Evolutionary conservation across 2,329 filamentous ascomycete species (phyloP).

Genomic region (Cordyceps sp.): DNA sequence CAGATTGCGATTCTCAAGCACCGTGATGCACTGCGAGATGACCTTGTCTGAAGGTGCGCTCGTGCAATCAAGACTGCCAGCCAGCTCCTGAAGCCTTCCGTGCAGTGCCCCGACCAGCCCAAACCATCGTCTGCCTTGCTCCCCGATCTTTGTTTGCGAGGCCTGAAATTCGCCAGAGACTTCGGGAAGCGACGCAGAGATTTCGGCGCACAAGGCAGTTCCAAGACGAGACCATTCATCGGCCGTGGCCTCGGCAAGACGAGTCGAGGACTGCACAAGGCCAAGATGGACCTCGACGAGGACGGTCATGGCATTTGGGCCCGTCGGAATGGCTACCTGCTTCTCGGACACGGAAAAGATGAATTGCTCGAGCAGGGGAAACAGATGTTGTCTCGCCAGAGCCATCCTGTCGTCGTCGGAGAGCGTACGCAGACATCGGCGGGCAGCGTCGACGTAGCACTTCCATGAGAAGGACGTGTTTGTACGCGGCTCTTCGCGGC

Average conservation of each 20-base stretch:
- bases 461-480: slow-evolving; percentile 58
- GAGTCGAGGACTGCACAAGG: slow-evolving; percentile 27
- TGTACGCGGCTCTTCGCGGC: slow-evolving; percentile 55
- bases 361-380: slow-evolving; percentile 38
- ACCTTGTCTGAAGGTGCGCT: slow-evolving; percentile 12
- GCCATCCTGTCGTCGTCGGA: slow-evolving; percentile 25
- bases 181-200: slow-evolving; percentile 68
- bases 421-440: slow-evolving; percentile 31
- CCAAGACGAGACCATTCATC: no score
- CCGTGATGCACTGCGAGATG: slow-evolving; percentile 18
- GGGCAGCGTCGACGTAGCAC: slow-evolving; percentile 51
- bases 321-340: slow-evolving; percentile 14
- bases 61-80: slow-evolving; percentile 12
- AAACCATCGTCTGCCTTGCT: slow-evolving; percentile 53
- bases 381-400: slow-evolving; percentile 32
- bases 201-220: slow-evolving; percentile 59
- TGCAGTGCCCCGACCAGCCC: slow-evolving; percentile 33
- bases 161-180: slow-evolving; percentile 62
- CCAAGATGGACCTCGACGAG: slow-evolving; percentile 31
- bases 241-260: no score
- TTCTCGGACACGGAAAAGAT: slow-evolving; percentile 27
- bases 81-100: slow-evolving; percentile 10
- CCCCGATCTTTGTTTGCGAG: slow-evolving; percentile 53
- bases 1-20: slow-evolving; percentile 33
- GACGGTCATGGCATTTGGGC: slow-evolving; percentile 18